Evolutionary conservation across 83 land plant species (phyloP).

Genomic region (Thuja plicata): DNA sequence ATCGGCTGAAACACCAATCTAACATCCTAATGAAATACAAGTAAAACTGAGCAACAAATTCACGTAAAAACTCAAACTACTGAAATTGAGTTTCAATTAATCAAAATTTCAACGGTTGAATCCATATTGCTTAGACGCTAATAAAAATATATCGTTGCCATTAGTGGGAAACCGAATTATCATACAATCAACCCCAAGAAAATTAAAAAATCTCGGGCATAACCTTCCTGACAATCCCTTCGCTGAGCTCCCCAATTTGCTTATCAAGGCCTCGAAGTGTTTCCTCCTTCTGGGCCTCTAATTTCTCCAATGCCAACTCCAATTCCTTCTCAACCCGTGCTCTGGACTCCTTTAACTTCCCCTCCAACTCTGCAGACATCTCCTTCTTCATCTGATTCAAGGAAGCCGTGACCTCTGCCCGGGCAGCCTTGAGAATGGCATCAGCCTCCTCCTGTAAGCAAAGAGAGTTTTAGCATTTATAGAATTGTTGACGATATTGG

Average conservation of each 20-base stretch:
- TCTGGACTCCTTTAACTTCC: conserved; percentile 63
- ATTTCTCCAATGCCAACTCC: conserved; percentile 46
- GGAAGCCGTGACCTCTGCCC: conserved; percentile 76
- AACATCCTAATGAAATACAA: neutral
- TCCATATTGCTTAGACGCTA: neutral
- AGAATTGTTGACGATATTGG: neutral
- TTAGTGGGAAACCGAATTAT: neutral
- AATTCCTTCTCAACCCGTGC: conserved; percentile 69
- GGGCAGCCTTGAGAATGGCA: conserved; percentile 70
- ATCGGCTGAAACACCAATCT: neutral
- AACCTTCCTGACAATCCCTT: conserved; percentile 62
- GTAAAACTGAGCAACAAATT: neutral
- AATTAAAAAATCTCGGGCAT: conserved; percentile 23
- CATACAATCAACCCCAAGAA: neutral
- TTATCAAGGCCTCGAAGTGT: conserved; percentile 54
- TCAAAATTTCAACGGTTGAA: neutral
- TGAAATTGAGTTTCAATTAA: neutral
- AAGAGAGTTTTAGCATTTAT: neutral
- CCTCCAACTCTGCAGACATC: conserved; percentile 65
- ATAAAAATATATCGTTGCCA: neutral
- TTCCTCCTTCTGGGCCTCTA: conserved; percentile 72
- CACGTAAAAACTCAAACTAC: neutral
- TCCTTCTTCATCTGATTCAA: conserved; percentile 85
- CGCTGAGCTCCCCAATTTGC: conserved; percentile 60
- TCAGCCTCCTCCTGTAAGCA: conserved; percentile 62